These are phyloP conservation scores for Hemisphaericaspora xylanilytica DNA, from an alignment of 1,139 yeast genomes.

Conservation along the genomic window DNA sequence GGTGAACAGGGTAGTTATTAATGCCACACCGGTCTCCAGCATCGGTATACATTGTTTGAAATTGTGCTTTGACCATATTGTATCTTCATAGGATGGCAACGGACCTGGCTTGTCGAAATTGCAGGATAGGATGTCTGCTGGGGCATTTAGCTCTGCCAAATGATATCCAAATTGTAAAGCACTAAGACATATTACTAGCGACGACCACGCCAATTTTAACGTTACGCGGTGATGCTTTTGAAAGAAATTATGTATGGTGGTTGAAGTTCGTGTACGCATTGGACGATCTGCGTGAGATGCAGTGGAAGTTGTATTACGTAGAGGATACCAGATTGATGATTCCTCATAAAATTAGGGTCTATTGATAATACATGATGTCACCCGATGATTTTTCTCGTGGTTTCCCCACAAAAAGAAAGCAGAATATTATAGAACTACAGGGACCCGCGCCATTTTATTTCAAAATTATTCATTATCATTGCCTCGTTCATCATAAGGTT, in stretches of 20 bases:
- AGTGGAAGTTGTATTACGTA: too few species aligned
- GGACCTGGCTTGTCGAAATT: slow-evolving; percentile 23
- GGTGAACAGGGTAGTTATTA: slow-evolving; percentile 37
- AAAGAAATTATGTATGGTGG: slow-evolving; percentile 9
- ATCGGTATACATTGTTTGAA: slow-evolving; percentile 31
- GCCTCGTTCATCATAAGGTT: too few species aligned
- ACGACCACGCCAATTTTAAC: slow-evolving; percentile 32
- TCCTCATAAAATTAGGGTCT: too few species aligned
- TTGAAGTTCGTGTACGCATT: slow-evolving; percentile 4
- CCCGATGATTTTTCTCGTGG: too few species aligned
- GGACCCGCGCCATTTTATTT: too few species aligned
- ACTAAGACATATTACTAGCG: slow-evolving; percentile 58
- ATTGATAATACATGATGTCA: too few species aligned
- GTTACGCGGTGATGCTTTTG: slow-evolving; percentile 25
- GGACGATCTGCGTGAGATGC: too few species aligned
- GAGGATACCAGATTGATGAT: too few species aligned
- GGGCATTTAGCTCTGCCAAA: slow-evolving; percentile 85
- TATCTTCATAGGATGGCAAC: slow-evolving; percentile 21
- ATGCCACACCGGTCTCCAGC: slow-evolving; percentile 22
- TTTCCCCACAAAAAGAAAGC: too few species aligned
- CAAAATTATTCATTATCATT: too few species aligned
- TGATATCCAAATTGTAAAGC: slow-evolving; percentile 90
- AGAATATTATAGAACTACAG: too few species aligned
- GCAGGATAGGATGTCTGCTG: slow-evolving; percentile 62
- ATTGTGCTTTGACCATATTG: slow-evolving; percentile 28